phyloP scores from a whole-genome alignment of 441 rosid genomes.

The Gossypium laxum region DNA sequence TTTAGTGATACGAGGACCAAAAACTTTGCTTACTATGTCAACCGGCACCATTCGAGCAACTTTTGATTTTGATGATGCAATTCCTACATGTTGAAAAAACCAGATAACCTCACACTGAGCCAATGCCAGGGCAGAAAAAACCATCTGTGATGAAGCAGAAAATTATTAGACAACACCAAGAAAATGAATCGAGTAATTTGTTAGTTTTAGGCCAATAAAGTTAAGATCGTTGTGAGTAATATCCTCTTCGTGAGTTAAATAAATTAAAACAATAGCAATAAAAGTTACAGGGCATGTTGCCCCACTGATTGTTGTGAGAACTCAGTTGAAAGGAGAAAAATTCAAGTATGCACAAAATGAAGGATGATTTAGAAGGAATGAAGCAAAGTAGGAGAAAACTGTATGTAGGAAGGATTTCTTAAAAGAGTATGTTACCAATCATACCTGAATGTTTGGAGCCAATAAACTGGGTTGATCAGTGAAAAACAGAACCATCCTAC shows the following conservation, averaged over 20 bases:
- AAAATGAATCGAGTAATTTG: not conserved
- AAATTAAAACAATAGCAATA: not conserved
- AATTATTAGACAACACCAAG: constrained; percentile 6
- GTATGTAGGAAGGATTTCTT: not conserved
- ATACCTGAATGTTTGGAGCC: constrained; percentile 97
- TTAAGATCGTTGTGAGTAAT: not conserved
- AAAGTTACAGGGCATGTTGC: not conserved
- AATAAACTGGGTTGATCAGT: constrained; percentile 97
- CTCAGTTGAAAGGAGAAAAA: not conserved
- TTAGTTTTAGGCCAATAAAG: not conserved
- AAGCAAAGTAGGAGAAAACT: not conserved
- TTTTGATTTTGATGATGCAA: constrained; percentile 80
- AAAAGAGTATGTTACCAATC: constrained; percentile 7
- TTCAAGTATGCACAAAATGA: constrained; percentile 11
- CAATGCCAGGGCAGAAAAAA: constrained; percentile 91
- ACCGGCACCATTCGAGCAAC: constrained; percentile 62
- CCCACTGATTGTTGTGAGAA: not conserved
- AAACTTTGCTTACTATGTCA: constrained; percentile 55
- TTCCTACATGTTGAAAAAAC: constrained; percentile 94
- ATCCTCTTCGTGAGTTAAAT: not conserved
- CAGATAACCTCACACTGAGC: constrained; percentile 94
- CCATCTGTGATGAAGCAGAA: constrained; percentile 55
- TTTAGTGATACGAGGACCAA: not conserved
- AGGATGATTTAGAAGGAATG: not conserved
- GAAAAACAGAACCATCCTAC: constrained; percentile 94